These are phyloP conservation scores for Podochytrium sp. DNA, from an alignment of 192 early-diverging fungal species.

Conservation along the genomic window DNA sequence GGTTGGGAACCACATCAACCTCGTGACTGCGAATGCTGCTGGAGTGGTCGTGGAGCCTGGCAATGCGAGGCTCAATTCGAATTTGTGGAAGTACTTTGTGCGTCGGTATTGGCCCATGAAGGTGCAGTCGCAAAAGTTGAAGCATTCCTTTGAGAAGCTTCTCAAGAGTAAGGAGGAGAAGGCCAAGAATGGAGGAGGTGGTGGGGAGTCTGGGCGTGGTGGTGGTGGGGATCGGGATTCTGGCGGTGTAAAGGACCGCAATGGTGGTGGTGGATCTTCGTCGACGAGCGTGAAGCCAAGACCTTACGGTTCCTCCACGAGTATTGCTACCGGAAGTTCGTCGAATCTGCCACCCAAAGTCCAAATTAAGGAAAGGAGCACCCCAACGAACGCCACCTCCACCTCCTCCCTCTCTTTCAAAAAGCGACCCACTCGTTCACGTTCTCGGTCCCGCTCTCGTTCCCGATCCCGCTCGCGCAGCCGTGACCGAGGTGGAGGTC, in stretches of 20 bases:
- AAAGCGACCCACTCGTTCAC: neutral
- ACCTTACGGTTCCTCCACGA: neutral
- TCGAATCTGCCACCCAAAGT: too few species aligned
- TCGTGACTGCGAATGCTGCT: constrained; percentile 18
- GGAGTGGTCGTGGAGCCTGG: constrained; percentile 19
- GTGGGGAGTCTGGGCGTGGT: constrained; percentile 17
- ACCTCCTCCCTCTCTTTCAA: too few species aligned
- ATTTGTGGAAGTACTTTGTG: constrained; percentile 75
- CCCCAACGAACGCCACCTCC: too few species aligned
- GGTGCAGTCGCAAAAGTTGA: constrained; percentile 57
- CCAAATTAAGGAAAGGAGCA: neutral
- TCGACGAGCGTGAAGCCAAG: neutral
- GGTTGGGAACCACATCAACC: constrained; percentile 61
- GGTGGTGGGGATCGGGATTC: constrained; percentile 30
- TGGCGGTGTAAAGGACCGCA: constrained; percentile 1
- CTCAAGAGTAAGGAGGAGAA: neutral
- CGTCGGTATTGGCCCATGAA: constrained; percentile 65
- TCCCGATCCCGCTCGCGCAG: constrained; percentile 9
- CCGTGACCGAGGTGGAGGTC: constrained; percentile 11
- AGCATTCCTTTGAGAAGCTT: constrained; percentile 56
- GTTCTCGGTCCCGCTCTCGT: neutral
- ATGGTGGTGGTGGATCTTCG: neutral
- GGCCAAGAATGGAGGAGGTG: neutral
- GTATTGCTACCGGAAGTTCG: too few species aligned
- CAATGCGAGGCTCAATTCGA: constrained; percentile 49